phyloP scores from a whole-genome alignment of 148 eudicot species.

The Rhododendron griersonianum region DNA sequence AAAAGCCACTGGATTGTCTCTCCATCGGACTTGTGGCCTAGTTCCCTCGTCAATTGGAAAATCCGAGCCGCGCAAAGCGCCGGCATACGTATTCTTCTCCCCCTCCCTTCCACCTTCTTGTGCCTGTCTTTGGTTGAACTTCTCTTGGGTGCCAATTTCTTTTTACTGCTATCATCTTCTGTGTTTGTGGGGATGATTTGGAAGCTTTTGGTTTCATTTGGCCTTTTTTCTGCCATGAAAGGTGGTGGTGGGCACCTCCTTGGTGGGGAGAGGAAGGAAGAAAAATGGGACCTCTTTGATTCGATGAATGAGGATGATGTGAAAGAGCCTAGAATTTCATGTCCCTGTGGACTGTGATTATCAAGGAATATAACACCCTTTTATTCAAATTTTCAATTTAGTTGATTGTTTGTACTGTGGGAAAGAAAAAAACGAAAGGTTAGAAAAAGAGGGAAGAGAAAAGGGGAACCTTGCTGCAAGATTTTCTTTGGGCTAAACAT shows the following conservation, averaged over 20 bases:
- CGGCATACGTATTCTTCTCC: constrained; percentile 60
- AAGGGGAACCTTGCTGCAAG: background rate
- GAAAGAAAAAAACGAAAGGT: background rate
- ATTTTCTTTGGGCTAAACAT: background rate
- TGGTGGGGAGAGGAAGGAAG: constrained; percentile 8
- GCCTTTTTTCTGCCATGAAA: constrained; percentile 19
- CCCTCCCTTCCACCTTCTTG: constrained; percentile 63
- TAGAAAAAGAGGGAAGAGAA: background rate
- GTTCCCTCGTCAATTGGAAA: constrained; percentile 54
- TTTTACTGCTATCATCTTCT: constrained; percentile 16
- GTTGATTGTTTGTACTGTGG: background rate
- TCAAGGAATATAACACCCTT: background rate
- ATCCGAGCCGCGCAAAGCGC: constrained; percentile 56
- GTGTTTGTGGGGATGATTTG: constrained; percentile 10
- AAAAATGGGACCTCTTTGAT: constrained; percentile 32
- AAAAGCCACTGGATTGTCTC: constrained; percentile 60
- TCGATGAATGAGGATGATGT: constrained; percentile 7
- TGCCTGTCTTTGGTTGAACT: constrained; percentile 61
- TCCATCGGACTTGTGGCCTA: constrained; percentile 42
- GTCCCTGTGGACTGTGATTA: background rate
- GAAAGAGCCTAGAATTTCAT: background rate
- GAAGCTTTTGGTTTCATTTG: constrained; percentile 13
- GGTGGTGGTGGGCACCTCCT: constrained; percentile 25
- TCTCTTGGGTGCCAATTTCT: constrained; percentile 35
- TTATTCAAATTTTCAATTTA: background rate